phyloP scores from a whole-genome alignment of 371 early-diverging fungal species.

The Paraphysoderma sedebokerense region DNA sequence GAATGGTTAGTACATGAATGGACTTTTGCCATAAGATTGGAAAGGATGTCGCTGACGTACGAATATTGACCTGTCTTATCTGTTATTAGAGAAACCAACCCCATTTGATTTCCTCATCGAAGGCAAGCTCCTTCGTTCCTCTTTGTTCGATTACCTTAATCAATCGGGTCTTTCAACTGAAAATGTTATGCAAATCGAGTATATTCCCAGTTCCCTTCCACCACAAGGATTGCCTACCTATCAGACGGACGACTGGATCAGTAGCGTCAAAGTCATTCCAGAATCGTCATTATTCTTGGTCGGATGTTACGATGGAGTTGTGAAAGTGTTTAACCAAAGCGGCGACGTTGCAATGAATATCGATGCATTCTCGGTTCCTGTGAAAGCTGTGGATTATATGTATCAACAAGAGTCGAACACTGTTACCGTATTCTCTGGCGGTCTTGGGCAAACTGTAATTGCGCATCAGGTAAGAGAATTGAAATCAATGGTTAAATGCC shows the following conservation, averaged over 20 bases:
- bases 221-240: constrained; percentile 54
- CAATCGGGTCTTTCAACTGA: constrained; percentile 59
- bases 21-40: not conserved
- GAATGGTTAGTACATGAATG: constrained; percentile 15
- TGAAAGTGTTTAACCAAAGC: constrained; percentile 61
- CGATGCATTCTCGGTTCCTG: too few species aligned
- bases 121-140: constrained; percentile 64
- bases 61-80: not conserved
- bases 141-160: constrained; percentile 53
- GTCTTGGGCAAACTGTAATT: too few species aligned
- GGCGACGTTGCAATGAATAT: constrained; percentile 24
- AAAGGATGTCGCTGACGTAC: not conserved
- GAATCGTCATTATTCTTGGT: constrained; percentile 37
- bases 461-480: too few species aligned
- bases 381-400: too few species aligned
- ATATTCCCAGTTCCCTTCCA: constrained; percentile 74
- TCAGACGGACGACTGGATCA: constrained; percentile 89
- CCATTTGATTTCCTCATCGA: constrained; percentile 88
- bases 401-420: too few species aligned
- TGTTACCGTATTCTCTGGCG: too few species aligned
- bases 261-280: constrained; percentile 35
- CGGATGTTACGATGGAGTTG: constrained; percentile 68
- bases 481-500: too few species aligned
- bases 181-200: constrained; percentile 72
- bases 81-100: constrained; percentile 48